Evolutionary conservation across 2,329 filamentous ascomycete species (phyloP).

Genomic region (Elsinoe ampelina): DNA sequence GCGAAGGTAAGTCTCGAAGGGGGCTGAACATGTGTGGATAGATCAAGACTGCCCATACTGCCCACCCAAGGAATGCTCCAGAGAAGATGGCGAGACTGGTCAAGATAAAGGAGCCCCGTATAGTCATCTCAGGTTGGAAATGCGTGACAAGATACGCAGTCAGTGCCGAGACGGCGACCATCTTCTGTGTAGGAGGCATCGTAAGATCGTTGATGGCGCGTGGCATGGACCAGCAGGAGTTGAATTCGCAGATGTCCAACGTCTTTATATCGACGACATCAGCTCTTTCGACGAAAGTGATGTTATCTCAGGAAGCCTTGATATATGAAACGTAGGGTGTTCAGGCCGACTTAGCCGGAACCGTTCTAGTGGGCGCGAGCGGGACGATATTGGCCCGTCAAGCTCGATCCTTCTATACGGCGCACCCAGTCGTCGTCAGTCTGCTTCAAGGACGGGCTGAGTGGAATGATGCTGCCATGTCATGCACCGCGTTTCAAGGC

Average conservation of each 20-base stretch:
- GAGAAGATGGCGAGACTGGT: constrained; percentile 35
- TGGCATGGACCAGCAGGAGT: neutral
- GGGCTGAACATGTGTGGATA: constrained; percentile 48
- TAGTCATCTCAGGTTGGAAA: neutral
- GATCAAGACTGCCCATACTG: constrained; percentile 42
- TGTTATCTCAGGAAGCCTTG: neutral
- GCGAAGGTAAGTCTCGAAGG: constrained; percentile 47
- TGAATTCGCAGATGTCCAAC: neutral
- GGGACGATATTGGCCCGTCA: neutral
- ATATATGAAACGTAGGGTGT: neutral
- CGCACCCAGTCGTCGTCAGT: no score
- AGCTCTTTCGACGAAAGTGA: neutral
- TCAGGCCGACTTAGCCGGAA: neutral
- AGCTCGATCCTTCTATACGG: no score
- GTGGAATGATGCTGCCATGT: neutral
- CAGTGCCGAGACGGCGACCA: constrained; percentile 1
- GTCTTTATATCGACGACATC: neutral
- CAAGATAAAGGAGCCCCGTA: constrained; percentile 25
- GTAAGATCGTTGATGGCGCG: neutral
- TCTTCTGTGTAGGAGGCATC: constrained; percentile 5
- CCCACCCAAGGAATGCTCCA: constrained; percentile 28
- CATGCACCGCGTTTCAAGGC: neutral
- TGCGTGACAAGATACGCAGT: constrained; percentile 1
- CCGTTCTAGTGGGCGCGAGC: neutral
- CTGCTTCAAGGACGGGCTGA: neutral